A percentile compares a stretch with the other conserved stretches of the same genome.
These are phyloP conservation scores for Aureobasidium sp. DNA, from an alignment of 2,329 filamentous ascomycete species.

Conservation along the genomic window DNA sequence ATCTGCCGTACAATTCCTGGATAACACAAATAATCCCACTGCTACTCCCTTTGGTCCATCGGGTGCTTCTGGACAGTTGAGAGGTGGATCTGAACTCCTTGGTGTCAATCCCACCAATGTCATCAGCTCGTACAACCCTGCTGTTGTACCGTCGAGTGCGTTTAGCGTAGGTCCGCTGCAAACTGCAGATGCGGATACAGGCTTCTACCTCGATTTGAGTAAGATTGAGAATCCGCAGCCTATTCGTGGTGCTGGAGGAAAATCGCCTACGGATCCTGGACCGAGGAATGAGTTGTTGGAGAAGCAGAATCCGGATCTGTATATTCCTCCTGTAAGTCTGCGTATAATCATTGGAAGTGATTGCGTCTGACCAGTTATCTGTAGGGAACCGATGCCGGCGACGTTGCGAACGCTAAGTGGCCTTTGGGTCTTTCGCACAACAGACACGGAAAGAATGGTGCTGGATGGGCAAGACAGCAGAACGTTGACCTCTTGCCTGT, in stretches of 20 bases:
- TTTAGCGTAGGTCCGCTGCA: constrained; percentile 30
- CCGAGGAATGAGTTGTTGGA: constrained; percentile 28
- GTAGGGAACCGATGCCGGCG: constrained; percentile 30
- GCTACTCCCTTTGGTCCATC: constrained; percentile 22
- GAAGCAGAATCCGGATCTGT: constrained; percentile 32
- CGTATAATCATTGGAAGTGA: neutral
- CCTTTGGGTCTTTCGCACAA: constrained; percentile 33
- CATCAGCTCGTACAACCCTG: constrained; percentile 24
- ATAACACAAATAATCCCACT: constrained; percentile 10
- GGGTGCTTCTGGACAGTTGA: constrained; percentile 27
- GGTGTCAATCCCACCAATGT: constrained; percentile 27
- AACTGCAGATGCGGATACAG: constrained; percentile 27
- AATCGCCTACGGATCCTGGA: constrained; percentile 31
- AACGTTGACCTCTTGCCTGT: constrained; percentile 31
- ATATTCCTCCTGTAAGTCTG: constrained; percentile 20
- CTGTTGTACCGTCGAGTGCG: constrained; percentile 26
- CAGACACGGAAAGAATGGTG: constrained; percentile 29
- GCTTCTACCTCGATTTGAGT: constrained; percentile 31
- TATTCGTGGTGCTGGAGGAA: constrained; percentile 26
- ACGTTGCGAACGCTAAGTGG: constrained; percentile 34
- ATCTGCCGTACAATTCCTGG: neutral
- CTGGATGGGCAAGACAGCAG: constrained; percentile 35
- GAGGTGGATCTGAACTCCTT: constrained; percentile 24
- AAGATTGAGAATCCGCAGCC: constrained; percentile 34
- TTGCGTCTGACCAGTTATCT: neutral